Conservation (phyloP, 768 basidiomycete species). For the Pleurotus eryngii region DNA sequence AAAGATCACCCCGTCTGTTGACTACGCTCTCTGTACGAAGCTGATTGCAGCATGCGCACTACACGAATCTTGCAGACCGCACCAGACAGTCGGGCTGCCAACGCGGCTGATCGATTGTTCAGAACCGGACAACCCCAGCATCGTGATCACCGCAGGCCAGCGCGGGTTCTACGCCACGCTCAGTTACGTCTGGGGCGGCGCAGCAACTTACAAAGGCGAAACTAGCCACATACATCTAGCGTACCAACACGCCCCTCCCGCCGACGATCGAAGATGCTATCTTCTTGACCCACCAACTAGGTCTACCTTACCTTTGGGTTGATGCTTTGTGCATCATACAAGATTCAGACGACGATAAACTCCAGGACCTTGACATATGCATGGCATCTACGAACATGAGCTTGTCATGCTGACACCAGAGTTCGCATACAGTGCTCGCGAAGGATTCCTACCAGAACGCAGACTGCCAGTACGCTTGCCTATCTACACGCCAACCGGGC, state of each 20-base stretch:
- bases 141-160: background rate
- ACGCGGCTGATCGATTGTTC: slow-evolving; percentile 1
- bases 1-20: no score
- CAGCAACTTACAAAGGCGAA: background rate
- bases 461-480: background rate
- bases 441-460: background rate
- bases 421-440: background rate
- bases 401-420: background rate
- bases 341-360: background rate
- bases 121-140: background rate
- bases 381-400: background rate
- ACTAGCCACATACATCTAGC: background rate
- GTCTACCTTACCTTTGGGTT: background rate
- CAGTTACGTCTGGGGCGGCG: background rate
- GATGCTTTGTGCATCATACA: background rate
- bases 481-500: background rate
- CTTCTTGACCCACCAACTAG: background rate
- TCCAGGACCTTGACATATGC: background rate
- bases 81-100: background rate
- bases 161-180: background rate
- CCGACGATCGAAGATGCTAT: background rate
- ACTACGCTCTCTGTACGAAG: no score
- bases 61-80: no score
- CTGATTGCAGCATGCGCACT: no score
- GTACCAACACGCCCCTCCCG: background rate